These are phyloP conservation scores for Silybum marianum DNA, from an alignment of 129 eudicot species.

Conservation along the genomic window DNA sequence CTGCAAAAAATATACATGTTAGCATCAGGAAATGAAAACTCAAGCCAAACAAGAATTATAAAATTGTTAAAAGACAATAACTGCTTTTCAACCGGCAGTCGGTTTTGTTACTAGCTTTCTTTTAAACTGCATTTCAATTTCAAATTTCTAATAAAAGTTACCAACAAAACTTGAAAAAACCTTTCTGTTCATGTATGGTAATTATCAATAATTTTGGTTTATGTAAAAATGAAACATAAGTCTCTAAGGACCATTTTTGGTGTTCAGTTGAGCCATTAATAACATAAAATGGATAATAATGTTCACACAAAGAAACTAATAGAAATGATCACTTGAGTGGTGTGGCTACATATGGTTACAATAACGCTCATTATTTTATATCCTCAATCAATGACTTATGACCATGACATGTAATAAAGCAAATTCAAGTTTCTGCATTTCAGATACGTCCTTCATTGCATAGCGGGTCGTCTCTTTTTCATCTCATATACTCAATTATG, in stretches of 20 bases:
- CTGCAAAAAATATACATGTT: constrained; percentile 48
- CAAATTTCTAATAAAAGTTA: neutral
- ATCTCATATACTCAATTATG: constrained; percentile 5
- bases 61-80: neutral
- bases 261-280: neutral
- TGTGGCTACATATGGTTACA: constrained; percentile 11
- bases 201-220: neutral
- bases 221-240: neutral
- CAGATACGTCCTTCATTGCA: neutral
- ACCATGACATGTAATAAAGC: neutral
- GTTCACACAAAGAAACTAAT: neutral
- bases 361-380: neutral
- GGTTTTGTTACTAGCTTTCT: neutral
- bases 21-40: constrained; percentile 14
- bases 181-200: neutral
- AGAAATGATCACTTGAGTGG: constrained; percentile 1
- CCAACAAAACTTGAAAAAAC: neutral
- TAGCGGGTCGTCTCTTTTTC: neutral
- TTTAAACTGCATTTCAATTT: neutral
- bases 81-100: neutral
- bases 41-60: constrained; percentile 1
- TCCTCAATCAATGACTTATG: constrained; percentile 11
- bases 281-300: neutral
- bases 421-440: neutral
- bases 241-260: neutral